phyloP scores from a whole-genome alignment of 2,329 filamentous ascomycete species.

The Grosmannia serpens region DNA sequence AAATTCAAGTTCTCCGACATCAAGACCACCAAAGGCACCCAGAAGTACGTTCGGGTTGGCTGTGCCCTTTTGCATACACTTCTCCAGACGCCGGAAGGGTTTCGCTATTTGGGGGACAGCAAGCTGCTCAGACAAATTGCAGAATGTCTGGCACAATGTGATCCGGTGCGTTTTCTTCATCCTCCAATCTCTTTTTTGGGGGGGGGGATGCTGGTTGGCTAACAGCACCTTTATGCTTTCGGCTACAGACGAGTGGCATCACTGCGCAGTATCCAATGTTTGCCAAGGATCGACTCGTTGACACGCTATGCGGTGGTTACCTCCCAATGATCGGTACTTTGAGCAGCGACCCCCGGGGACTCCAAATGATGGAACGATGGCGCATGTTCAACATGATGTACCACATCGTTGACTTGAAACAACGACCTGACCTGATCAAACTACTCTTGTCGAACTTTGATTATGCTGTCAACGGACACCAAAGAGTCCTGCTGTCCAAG shows the following conservation, averaged over 20 bases:
- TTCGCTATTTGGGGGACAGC: slow-evolving; percentile 77
- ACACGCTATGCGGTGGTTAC: slow-evolving; percentile 85
- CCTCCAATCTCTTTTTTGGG: neutral
- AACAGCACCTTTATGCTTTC: neutral
- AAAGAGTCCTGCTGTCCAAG: slow-evolving; percentile 85
- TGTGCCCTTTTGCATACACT: slow-evolving; percentile 81
- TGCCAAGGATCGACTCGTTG: slow-evolving; percentile 68
- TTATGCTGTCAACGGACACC: slow-evolving; percentile 78
- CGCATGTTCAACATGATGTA: slow-evolving; percentile 99
- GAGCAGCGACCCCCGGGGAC: slow-evolving; percentile 69
- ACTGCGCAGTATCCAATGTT: slow-evolving; percentile 84
- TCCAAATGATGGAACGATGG: slow-evolving; percentile 89
- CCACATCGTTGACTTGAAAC: slow-evolving; percentile 85
- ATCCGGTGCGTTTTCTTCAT: slow-evolving; percentile 49
- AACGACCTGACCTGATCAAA: slow-evolving; percentile 84
- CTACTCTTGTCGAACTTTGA: slow-evolving; percentile 84
- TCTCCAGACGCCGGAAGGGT: slow-evolving; percentile 74
- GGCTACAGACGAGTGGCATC: slow-evolving; percentile 49
- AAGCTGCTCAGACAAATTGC: slow-evolving; percentile 89
- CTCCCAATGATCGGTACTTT: slow-evolving; percentile 85
- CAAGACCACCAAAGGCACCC: slow-evolving; percentile 81
- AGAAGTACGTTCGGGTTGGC: slow-evolving; percentile 84
- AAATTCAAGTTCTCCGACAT: slow-evolving; percentile 91
- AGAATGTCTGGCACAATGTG: slow-evolving; percentile 90
- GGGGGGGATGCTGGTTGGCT: slow-evolving; percentile 4